These are phyloP conservation scores for Takakia lepidozioides DNA, from an alignment of 225 moss, liverwort and hornwort species.

Conservation along the genomic window DNA sequence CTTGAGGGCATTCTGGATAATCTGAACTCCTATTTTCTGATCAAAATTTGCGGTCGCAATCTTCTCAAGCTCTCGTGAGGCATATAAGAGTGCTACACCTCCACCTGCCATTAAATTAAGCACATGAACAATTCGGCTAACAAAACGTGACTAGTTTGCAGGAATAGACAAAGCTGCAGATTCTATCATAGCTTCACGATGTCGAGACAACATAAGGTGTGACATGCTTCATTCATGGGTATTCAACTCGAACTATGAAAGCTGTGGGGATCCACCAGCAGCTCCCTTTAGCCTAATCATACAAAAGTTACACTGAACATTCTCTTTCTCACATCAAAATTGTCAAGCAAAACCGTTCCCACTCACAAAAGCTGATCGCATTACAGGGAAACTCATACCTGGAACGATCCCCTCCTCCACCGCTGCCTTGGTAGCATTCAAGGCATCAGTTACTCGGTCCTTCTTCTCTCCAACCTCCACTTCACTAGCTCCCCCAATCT, in stretches of 20 bases:
- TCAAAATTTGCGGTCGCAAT: slow-evolving; percentile 46
- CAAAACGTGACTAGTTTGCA: no score
- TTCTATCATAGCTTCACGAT: no score
- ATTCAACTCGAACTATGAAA: no score
- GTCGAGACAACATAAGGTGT: no score
- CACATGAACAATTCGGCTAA: no score
- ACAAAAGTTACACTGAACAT: not conserved
- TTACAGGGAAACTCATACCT: slow-evolving; percentile 11
- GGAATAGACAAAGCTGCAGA: no score
- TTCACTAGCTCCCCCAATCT: slow-evolving; percentile 56
- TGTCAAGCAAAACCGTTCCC: not conserved
- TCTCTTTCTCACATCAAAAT: not conserved
- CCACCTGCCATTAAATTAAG: no score
- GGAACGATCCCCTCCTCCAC: slow-evolving; percentile 58
- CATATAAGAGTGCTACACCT: slow-evolving; percentile 46
- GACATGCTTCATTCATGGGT: no score
- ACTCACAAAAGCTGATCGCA: no score
- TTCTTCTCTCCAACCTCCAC: slow-evolving; percentile 49
- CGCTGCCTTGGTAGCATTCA: slow-evolving; percentile 57
- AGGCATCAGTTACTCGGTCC: slow-evolving; percentile 47
- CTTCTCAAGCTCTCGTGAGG: slow-evolving; percentile 32
- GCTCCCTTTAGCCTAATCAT: no score
- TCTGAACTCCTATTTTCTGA: slow-evolving; percentile 50
- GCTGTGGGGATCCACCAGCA: no score
- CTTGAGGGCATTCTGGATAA: slow-evolving; percentile 51